Percentiles rank a stretch among this genome's conserved stretches.
Conservation (phyloP, 768 basidiomycete species). For the Rubroboletus pulcherrimus region DNA sequence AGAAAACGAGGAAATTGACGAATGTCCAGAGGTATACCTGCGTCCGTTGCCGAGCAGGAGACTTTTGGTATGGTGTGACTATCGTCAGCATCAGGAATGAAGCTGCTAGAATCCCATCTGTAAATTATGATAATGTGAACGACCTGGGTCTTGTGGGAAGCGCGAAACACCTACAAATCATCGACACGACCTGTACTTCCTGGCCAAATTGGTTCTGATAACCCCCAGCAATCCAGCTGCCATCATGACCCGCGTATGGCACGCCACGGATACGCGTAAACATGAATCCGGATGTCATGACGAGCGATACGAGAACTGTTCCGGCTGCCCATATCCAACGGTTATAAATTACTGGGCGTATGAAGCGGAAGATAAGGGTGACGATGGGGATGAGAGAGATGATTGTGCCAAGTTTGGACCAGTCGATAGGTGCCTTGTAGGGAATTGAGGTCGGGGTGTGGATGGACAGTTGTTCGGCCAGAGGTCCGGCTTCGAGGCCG, state of each 20-base stretch:
- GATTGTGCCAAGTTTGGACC: slow-evolving; percentile 51
- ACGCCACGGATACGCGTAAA: slow-evolving; percentile 86
- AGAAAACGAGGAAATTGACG: slow-evolving; percentile 81
- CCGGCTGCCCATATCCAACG: slow-evolving; percentile 79
- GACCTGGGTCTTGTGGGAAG: background rate
- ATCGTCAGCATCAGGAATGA: slow-evolving; percentile 78
- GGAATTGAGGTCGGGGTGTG: slow-evolving; percentile 81
- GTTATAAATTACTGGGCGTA: slow-evolving; percentile 60
- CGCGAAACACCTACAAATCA: slow-evolving; percentile 65
- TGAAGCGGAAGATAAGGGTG: slow-evolving; percentile 52
- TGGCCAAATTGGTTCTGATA: slow-evolving; percentile 90
- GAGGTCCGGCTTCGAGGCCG: slow-evolving; percentile 74
- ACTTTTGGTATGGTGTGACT: slow-evolving; percentile 73
- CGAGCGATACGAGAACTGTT: slow-evolving; percentile 57
- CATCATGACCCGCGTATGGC: slow-evolving; percentile 62
- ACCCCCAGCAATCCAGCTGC: slow-evolving; percentile 82
- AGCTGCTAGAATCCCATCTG: slow-evolving; percentile 80
- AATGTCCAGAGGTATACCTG: slow-evolving; percentile 89
- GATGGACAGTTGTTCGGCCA: slow-evolving; percentile 70
- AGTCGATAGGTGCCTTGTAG: slow-evolving; percentile 76
- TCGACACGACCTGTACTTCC: slow-evolving; percentile 83
- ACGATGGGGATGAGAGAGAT: slow-evolving; percentile 44
- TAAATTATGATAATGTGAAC: slow-evolving; percentile 2
- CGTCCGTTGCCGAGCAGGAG: slow-evolving; percentile 69
- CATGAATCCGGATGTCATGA: slow-evolving; percentile 96